Base-by-base conservation (phyloP, 2,329 filamentous ascomycete genomes). In the Epichloe gansuensis region DNA sequence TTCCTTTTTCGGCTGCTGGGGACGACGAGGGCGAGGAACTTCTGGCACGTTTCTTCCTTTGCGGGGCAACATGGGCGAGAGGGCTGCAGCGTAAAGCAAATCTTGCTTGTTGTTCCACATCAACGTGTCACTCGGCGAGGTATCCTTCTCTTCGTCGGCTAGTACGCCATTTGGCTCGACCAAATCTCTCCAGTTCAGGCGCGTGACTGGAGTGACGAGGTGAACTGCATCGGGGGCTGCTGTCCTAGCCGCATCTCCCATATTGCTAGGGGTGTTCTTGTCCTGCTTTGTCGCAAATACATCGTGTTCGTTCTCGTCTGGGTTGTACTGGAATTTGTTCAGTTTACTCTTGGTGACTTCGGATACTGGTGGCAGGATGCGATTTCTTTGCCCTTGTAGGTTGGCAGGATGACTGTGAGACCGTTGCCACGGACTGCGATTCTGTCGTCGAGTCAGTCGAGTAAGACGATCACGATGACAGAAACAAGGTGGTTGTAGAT, bases 21-120 rank as follows among this genome's bases (percentile, higher is more conserved):
- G 86, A 90, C 5, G 82, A 83, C 2, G 76, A 69, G 1, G 86
- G 86, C 0, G 87, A 90, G 12, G 86, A 88, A 68, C 85, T 90
- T 59, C 81, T 78, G 15, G 83, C 81, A 52, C 87, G 78, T 65
- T 90, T 91, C 59, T 74, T 78, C 56, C 73, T 60, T 68, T 74
- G 55, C 73, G 77, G 59, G 61, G 70, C 69, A 71, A 69, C 66
- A 72, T 75, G 51, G 72, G 77, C 50, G 72, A 76, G 55, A 76
- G 62, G 34, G 66, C 70, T 23, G 71, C 67, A 42, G 64, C 59
- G 52, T 71, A 70, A 12, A 67, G 58, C 11, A 61, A 65, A 57
- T 73, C 69, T 54, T 72, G 69, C 55, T 71, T 72, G 52, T 74
- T 76, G 56, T 81, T 73, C 83, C 83, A 86, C 31, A 77, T 69